Percentiles rank a stretch among this genome's conserved stretches.
These are phyloP conservation scores for Terfezia claveryi DNA, from an alignment of 495 filamentous ascomycete species.

Conservation along the genomic window DNA sequence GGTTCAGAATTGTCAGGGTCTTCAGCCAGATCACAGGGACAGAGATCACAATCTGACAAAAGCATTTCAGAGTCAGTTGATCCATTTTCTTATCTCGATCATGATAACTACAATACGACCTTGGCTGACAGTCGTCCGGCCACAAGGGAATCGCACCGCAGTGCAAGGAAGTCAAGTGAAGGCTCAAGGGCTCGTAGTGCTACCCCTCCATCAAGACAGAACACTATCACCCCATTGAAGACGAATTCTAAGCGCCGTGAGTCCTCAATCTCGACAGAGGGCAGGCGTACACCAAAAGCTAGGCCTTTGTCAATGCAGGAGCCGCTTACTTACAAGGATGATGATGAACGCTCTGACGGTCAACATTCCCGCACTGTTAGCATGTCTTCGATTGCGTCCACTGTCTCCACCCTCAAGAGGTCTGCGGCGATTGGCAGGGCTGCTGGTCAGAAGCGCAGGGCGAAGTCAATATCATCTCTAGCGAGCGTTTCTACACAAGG, in stretches of 20 bases:
- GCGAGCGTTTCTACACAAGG: background rate
- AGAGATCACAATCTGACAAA: background rate
- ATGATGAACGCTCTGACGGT: background rate
- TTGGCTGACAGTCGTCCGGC: background rate
- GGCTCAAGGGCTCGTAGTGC: background rate
- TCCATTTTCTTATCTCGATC: background rate
- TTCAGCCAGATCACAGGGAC: background rate
- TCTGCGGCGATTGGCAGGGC: background rate
- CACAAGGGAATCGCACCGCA: background rate
- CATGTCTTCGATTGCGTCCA: background rate
- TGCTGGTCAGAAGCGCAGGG: background rate
- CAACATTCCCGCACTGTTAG: background rate
- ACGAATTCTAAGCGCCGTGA: constrained; percentile 1
- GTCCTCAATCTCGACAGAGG: constrained; percentile 20
- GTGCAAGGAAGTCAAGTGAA: background rate
- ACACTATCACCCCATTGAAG: background rate
- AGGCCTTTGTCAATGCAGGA: constrained; percentile 27
- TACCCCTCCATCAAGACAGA: background rate
- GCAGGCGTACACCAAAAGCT: constrained; percentile 25
- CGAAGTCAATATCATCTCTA: background rate
- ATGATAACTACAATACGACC: background rate
- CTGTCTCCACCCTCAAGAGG: background rate
- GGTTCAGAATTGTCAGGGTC: too few species aligned
- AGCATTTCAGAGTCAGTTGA: background rate
- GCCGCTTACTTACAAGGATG: background rate